Base-by-base conservation (phyloP, 2,329 filamentous ascomycete genomes). In the Rutstroemia sydowiana region DNA sequence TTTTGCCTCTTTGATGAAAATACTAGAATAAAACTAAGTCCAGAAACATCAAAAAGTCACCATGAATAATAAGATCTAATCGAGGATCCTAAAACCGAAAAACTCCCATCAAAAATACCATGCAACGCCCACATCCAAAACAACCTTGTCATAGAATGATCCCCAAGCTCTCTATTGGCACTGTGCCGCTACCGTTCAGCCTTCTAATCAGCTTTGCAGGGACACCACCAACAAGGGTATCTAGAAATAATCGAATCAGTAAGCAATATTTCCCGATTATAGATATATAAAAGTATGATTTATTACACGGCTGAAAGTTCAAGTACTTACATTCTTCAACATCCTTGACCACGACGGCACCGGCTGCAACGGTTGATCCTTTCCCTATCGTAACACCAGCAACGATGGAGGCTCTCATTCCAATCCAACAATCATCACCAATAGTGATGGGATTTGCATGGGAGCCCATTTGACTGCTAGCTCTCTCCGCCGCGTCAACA, bases 361-460 rank as follows among this genome's bases (percentile, higher is more conserved):
- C 76, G 31, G 75, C 72, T 2, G 73, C 77, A 41, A 79, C 66
- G 0, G 75, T 77, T 53, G 70, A 73, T 0, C 76, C 76, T 48
- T 73, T 70, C 1, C 76, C 76, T 52, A 79, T 77, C 0, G 66
- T 76, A 0, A 79, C 74, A 2, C 75, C 75, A 1, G 75, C 73
- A 58, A 79, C 67, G 52, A 79, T 75, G 4, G 68, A 71, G 0
- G 68, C 70, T 51, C 73, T 71, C 9, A 72, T 75, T 1, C 76
- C 76, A 50, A 79, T 74, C 76, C 76, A 79, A 61, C 75, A 78
- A 60, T 79, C 75, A 43, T 78, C 71, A 1, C 71, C 75, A 32
- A 79, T 77, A 2, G 58, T 64, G 34, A 79, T 71, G 2, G 70
- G 65, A 13, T 65, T 65, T 0, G 73, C 75, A 52, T 71, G 77